Conservation (phyloP, 2,329 filamentous ascomycete species). For the Fusarium liriodendri region DNA sequence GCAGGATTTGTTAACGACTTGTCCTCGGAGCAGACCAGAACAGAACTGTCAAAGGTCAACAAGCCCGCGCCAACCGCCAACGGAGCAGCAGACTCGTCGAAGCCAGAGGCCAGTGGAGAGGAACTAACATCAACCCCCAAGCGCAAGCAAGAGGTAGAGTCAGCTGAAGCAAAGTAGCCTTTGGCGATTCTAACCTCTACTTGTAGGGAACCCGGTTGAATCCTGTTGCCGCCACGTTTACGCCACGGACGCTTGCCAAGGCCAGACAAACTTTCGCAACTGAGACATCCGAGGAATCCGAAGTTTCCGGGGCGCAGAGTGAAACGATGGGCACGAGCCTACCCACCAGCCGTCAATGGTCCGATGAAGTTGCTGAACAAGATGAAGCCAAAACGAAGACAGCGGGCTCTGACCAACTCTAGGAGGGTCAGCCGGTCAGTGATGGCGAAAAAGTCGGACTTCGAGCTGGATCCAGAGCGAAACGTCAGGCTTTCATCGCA, state of each 20-base stretch:
- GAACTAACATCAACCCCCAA: slow-evolving; percentile 49
- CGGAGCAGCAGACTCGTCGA: slow-evolving; percentile 39
- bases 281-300: slow-evolving; percentile 26
- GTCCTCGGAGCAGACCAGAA: slow-evolving; percentile 50
- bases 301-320: slow-evolving; percentile 11
- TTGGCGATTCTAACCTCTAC: slow-evolving; percentile 55
- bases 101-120: slow-evolving; percentile 31
- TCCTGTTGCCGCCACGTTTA: slow-evolving; percentile 66
- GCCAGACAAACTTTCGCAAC: slow-evolving; percentile 15
- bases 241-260: slow-evolving; percentile 53
- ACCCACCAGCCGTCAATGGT: slow-evolving; percentile 41
- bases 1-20: slow-evolving; percentile 51
- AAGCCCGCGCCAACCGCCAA: slow-evolving; percentile 38
- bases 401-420: slow-evolving; percentile 3
- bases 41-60: slow-evolving; percentile 50
- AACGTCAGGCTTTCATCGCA: slow-evolving; percentile 33
- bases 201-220: slow-evolving; percentile 65
- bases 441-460: neutral
- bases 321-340: slow-evolving; percentile 16
- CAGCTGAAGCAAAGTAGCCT: slow-evolving; percentile 44
- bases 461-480: slow-evolving; percentile 16
- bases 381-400: slow-evolving; percentile 15
- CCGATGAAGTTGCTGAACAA: slow-evolving; percentile 46
- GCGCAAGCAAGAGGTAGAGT: slow-evolving; percentile 63
- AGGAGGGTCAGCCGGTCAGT: slow-evolving; percentile 13